Percentiles rank a stretch among this genome's conserved stretches.
Conservation (phyloP, 768 basidiomycete species). For the Tylopilus plumbeoviolaceoides region DNA sequence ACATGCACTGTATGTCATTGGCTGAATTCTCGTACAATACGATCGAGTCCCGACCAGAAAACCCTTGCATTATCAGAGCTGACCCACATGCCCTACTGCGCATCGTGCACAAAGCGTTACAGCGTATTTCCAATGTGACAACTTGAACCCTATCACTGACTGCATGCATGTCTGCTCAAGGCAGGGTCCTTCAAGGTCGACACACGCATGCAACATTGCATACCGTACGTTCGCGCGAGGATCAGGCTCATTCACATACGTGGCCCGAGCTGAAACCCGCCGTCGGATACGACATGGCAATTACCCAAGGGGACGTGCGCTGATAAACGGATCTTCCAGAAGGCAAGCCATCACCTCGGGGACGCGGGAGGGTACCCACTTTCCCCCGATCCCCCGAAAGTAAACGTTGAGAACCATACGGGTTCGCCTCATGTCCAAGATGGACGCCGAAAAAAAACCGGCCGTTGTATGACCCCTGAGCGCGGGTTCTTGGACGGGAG, state of each 20-base stretch:
- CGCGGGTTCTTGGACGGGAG: conserved; percentile 5
- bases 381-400: conserved; percentile 15
- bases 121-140: conserved; percentile 15
- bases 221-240: not conserved
- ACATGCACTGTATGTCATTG: not conserved
- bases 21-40: not conserved
- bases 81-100: not conserved
- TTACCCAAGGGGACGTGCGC: conserved; percentile 5
- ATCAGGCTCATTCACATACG: not conserved
- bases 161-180: not conserved
- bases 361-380: conserved; percentile 22
- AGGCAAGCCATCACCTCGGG: conserved; percentile 27
- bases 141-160: conserved; percentile 1
- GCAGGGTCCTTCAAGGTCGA: not conserved
- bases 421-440: conserved; percentile 16
- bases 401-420: conserved; percentile 5
- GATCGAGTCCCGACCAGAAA: not conserved
- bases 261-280: not conserved
- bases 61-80: not conserved
- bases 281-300: conserved; percentile 3
- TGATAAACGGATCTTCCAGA: conserved; percentile 18
- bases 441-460: conserved; percentile 10
- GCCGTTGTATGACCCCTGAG: conserved; percentile 8
- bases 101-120: not conserved
- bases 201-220: not conserved